Conservation (phyloP, 129 eudicot genomes). For the Helichrysum umbraculigerum region DNA sequence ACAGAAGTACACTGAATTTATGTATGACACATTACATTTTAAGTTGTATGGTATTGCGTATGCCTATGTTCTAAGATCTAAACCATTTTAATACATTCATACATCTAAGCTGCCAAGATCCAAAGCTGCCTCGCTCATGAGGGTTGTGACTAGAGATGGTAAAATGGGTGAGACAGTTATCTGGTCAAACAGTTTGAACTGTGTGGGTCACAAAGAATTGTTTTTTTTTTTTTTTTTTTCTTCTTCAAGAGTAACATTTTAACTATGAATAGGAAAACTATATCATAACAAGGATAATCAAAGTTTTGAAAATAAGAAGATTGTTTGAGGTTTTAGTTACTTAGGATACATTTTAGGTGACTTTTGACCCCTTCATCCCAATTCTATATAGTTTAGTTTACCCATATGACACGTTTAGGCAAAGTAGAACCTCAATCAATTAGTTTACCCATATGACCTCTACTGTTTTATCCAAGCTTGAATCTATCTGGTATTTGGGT, state of each 20-base stretch:
- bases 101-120: neutral
- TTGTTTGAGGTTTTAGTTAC: neutral
- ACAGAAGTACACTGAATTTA: neutral
- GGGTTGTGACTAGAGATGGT: neutral
- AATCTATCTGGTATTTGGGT: conserved; percentile 55
- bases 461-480: conserved; percentile 67
- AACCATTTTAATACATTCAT: neutral
- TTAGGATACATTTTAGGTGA: neutral
- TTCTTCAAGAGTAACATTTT: neutral
- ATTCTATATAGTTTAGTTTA: no score
- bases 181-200: neutral
- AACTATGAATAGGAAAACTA: neutral
- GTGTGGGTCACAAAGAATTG: neutral
- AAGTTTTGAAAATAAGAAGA: neutral
- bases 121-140: neutral
- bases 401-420: neutral
- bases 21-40: neutral
- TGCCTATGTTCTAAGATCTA: neutral
- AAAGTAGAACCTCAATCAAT: neutral
- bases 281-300: neutral
- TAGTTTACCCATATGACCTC: conserved; percentile 30
- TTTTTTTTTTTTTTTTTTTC: no score
- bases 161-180: neutral
- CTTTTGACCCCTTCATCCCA: neutral
- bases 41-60: neutral